A percentile compares a stretch with the other conserved stretches of the same genome.
These are phyloP conservation scores for Mycena crocata DNA, from an alignment of 768 basidiomycete genomes.

Conservation along the genomic window DNA sequence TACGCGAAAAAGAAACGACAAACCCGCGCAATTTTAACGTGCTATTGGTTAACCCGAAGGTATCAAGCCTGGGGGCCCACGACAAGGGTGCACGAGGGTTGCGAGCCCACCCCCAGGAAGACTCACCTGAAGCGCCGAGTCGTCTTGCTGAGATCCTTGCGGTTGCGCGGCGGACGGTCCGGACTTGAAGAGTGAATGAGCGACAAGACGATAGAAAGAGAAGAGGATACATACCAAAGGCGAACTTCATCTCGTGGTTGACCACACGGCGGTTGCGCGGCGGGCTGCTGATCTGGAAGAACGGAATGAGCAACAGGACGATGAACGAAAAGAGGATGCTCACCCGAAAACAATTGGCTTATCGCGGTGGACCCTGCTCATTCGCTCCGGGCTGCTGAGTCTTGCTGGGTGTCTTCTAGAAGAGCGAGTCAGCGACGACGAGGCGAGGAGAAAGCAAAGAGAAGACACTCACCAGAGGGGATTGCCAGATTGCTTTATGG, in stretches of 20 bases:
- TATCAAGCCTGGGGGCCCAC: slow-evolving; percentile 23
- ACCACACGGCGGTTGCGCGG: background rate
- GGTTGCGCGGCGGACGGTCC: no score
- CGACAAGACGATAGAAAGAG: no score
- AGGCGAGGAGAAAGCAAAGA: background rate
- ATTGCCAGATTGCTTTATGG: slow-evolving; percentile 1
- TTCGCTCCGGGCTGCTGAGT: no score
- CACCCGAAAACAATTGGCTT: no score
- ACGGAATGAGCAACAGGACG: no score
- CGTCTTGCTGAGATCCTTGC: no score
- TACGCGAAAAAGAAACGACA: slow-evolving; percentile 1
- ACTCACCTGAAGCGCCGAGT: no score
- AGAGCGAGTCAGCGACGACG: background rate
- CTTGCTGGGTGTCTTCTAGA: no score
- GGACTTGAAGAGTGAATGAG: no score
- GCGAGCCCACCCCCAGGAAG: slow-evolving; percentile 25
- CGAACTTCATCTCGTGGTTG: background rate
- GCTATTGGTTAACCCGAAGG: slow-evolving; percentile 23
- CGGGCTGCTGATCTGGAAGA: background rate
- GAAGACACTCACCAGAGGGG: background rate
- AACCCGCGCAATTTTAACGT: slow-evolving; percentile 24
- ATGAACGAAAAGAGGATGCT: no score
- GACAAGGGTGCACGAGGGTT: slow-evolving; percentile 30
- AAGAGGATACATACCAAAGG: no score
- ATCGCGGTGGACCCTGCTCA: no score